Evolutionary conservation across 164 flowering plant genomes (phyloP), one percentile per base, ranked within the genome.

Genomic region (Magnolia changhungtana): DNA sequence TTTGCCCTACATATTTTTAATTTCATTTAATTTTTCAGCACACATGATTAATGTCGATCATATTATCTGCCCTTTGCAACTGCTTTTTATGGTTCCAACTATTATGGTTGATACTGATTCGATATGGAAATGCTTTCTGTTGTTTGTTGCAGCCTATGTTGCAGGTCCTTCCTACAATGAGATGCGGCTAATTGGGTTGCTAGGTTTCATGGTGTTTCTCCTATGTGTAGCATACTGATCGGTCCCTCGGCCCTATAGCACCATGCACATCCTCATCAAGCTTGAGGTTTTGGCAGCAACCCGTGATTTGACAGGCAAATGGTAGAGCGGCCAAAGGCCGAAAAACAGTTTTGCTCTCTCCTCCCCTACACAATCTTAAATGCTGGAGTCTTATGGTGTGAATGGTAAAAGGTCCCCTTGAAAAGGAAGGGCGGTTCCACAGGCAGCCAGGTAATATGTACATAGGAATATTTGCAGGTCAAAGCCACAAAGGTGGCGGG

Each of bases 401-500:
- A 63, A 74, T 69, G 71, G 76, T 77, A 76, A 74, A 68, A 49
- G 63, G 72, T 64, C 76, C 78, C 23, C 31, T 31, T 21, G 75
- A 65, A 74, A 74, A 70, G 45, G 21, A 9, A 2, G n/a, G 3
- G 73, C 67, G 78, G 78, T 31, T 51, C 63, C 69, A 29, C 79
- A 68, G 76, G 45, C 74, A 51, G 69, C 78, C 72, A 63, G 67
- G 72, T 19, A 74, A 65, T 59, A 72, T 82, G 77, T 73, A 82
- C 69, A 79, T 63, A 67, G 65, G 78, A 75, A 50, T 84, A 78
- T 76, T 50, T 76, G 79, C 73, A 67, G 90, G 90, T 87, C 87
- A 82, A 87, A 87, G 90, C 86, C 88, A 84, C 50, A 77, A 85
- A 74, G 79, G 83, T 85, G 89, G 89, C 86, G 77, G 89, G 86